Conservation (phyloP, 768 basidiomycete genomes). For the Coprinellus aureogranulatus region DNA sequence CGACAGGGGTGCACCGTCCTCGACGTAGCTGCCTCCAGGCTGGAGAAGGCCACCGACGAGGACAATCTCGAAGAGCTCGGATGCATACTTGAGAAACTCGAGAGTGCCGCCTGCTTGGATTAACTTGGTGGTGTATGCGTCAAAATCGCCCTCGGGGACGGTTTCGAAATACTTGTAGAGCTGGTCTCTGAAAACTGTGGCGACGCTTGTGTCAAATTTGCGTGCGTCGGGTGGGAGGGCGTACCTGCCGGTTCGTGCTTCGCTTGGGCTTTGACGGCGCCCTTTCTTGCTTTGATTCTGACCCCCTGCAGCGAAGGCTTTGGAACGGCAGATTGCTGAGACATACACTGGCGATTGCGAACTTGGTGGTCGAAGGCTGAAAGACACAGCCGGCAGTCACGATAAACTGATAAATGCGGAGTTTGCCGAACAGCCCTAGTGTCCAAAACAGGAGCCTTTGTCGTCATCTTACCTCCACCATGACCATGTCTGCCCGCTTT, state of each 20-base stretch:
- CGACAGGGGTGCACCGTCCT: conserved; percentile 79
- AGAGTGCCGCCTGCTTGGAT: conserved; percentile 89
- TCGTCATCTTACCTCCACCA: conserved; percentile 8
- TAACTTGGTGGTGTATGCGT: conserved; percentile 77
- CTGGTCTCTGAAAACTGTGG: conserved; percentile 85
- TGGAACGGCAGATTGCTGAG: conserved; percentile 79
- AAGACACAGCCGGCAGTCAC: neutral
- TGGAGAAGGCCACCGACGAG: conserved; percentile 95
- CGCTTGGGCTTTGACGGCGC: conserved; percentile 87
- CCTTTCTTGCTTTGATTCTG: conserved; percentile 90
- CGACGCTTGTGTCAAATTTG: conserved; percentile 3
- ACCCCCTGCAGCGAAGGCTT: conserved; percentile 93
- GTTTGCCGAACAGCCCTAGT: conserved; percentile 4
- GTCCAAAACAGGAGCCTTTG: conserved; percentile 8
- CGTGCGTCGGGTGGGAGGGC: neutral
- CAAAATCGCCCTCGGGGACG: conserved; percentile 76
- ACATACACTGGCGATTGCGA: conserved; percentile 66
- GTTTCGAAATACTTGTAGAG: conserved; percentile 89
- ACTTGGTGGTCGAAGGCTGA: neutral
- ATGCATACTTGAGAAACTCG: conserved; percentile 96
- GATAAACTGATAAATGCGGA: conserved; percentile 11
- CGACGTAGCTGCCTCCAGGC: conserved; percentile 89
- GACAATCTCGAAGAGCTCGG: conserved; percentile 92
- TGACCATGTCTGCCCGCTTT: conserved; percentile 38
- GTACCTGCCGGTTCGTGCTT: conserved; percentile 86